Conservation (phyloP, 345 rosid species). For the Ceriops decandra region DNA sequence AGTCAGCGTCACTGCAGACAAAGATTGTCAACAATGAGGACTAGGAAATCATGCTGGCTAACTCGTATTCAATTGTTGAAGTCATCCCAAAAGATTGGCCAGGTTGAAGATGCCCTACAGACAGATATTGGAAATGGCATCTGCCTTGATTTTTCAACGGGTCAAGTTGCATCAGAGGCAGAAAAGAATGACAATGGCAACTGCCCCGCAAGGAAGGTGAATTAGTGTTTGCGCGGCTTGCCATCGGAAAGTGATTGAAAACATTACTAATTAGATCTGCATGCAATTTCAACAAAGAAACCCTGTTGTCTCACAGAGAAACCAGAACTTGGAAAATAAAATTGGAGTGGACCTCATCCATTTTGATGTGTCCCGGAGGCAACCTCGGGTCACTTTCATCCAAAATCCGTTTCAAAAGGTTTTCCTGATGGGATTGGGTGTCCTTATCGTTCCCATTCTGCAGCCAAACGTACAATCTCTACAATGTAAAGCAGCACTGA, state of each 20-base stretch:
- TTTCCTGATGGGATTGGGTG: slow-evolving; percentile 38
- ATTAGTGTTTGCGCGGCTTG: slow-evolving; percentile 68
- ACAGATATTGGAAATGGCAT: slow-evolving; percentile 18
- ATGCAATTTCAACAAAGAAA: not conserved
- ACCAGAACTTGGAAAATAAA: not conserved
- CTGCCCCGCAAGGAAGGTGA: slow-evolving; percentile 53
- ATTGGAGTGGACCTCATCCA: slow-evolving; percentile 56
- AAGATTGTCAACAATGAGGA: slow-evolving; percentile 9
- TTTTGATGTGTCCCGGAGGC: slow-evolving; percentile 69
- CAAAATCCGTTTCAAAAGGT: slow-evolving; percentile 55
- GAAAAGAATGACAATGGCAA: slow-evolving; percentile 7
- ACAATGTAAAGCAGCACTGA: slow-evolving; percentile 42
- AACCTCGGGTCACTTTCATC: slow-evolving; percentile 78
- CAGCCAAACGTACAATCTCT: slow-evolving; percentile 62
- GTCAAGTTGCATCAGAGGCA: not conserved
- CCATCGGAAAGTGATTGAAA: slow-evolving; percentile 41
- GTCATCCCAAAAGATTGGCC: slow-evolving; percentile 7
- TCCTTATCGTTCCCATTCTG: slow-evolving; percentile 37
- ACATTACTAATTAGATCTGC: not conserved
- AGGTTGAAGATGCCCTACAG: slow-evolving; percentile 21
- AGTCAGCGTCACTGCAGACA: slow-evolving; percentile 27
- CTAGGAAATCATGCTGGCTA: slow-evolving; percentile 11
- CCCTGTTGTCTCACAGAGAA: not conserved
- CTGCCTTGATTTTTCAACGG: slow-evolving; percentile 14
- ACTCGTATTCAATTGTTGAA: slow-evolving; percentile 11